phyloP scores from a whole-genome alignment of 257 asterid genomes.

The Przewalskia tangutica region DNA sequence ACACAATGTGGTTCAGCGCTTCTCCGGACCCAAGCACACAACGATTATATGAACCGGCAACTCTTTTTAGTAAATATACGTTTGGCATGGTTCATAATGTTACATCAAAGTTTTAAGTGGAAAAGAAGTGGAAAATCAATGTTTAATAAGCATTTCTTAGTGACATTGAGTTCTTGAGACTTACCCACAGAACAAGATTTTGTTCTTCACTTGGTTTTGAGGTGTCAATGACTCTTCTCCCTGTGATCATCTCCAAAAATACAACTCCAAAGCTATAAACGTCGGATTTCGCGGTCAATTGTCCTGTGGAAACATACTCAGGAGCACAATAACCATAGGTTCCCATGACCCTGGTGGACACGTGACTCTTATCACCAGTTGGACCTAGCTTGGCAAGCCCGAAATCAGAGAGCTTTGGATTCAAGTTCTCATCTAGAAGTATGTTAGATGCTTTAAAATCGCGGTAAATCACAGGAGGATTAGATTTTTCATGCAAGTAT shows the following conservation, averaged over 20 bases:
- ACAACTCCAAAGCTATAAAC: slow-evolving; percentile 56
- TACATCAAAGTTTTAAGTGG: not conserved
- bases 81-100: not conserved
- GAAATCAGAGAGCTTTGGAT: slow-evolving; percentile 53
- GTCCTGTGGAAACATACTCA: slow-evolving; percentile 38
- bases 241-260: slow-evolving; percentile 48
- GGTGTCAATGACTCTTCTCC: slow-evolving; percentile 41
- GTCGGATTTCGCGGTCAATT: slow-evolving; percentile 37
- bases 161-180: not conserved
- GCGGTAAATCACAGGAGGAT: slow-evolving; percentile 50
- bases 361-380: slow-evolving; percentile 16
- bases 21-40: not conserved
- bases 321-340: slow-evolving; percentile 65
- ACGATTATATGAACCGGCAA: not conserved
- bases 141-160: not conserved
- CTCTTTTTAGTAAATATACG: not conserved
- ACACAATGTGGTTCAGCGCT: not conserved
- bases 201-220: slow-evolving; percentile 36
- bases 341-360: slow-evolving; percentile 49
- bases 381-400: slow-evolving; percentile 57
- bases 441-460: slow-evolving; percentile 61
- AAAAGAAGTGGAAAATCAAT: not conserved
- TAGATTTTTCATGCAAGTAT: slow-evolving; percentile 43
- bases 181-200: slow-evolving; percentile 46
- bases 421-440: slow-evolving; percentile 32